Base-by-base conservation (phyloP, 2,329 filamentous ascomycete genomes). In the Aquanectria penicillioides region DNA sequence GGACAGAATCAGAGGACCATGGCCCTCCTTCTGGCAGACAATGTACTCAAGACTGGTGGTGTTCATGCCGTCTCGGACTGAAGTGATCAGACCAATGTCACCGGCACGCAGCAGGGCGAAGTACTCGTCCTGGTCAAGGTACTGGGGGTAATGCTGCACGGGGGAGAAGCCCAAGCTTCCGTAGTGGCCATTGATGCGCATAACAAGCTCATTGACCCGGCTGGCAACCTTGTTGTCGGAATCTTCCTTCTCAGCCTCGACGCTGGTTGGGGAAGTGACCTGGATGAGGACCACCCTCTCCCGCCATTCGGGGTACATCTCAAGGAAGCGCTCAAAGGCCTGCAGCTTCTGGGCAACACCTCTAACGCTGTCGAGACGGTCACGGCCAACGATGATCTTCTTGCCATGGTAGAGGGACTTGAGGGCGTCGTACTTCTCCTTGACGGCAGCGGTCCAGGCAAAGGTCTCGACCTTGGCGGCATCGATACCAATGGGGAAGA, bases 11-110 rank as follows among this genome's bases (percentile, higher is more conserved):
- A 98, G 81, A 2, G 94, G 94, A 1, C 94, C 92, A 67, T 94
- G 88, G 55, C 89, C 89, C 63, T 95, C 90, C 70, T 92, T 91
- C 77, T 98, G 94, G 75, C 93, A 97, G 57, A 97, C 86, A 56
- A 98, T 89, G 73, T 97, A 98, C 77, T 98, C 95, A 67, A 98
- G 81, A 73, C 93, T 96, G 17, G 94, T 97, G 0, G 94, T 97
- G 80, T 97, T 98, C 94, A 98, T 97, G 57, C 94, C 94, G 74
- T 98, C 95, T 59, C 94, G 88, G 18, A 98, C 94, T 67, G 93
- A 97, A 6, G 95, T 97, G 75, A 98, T 97, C 47, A 98, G 82
- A 4, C 93, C 94, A 65, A 97, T 92, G 74, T 98, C 93, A 28
- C 91, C 94, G 3, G 93, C 88, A 20, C 94, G 89, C 49, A 98